These are phyloP conservation scores for Lumnitzera racemosa DNA, from an alignment of 345 rosid species.

Conservation along the genomic window DNA sequence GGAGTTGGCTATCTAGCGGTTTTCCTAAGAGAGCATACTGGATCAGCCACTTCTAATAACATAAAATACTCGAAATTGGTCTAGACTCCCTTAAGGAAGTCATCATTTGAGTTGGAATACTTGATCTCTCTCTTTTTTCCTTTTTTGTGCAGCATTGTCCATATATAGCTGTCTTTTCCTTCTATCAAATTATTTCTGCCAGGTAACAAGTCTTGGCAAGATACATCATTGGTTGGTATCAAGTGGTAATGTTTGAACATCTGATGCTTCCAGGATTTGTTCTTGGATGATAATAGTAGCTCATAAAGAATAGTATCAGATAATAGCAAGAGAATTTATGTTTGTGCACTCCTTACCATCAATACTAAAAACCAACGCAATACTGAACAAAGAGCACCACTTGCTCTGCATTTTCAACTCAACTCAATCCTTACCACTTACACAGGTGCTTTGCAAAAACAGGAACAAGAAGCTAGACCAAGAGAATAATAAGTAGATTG, in stretches of 20 bases:
- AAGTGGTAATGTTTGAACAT: conserved; percentile 64
- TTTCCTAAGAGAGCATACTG: conserved; percentile 79
- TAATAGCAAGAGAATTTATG: conserved; percentile 36
- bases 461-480: too few relatives aligned
- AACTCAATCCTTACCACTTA: too few relatives aligned
- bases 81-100: conserved; percentile 63
- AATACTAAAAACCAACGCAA: too few relatives aligned
- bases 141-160: conserved; percentile 59
- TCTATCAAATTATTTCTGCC: conserved; percentile 41
- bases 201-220: conserved; percentile 72
- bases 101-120: conserved; percentile 28
- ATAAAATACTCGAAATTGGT: conserved; percentile 81
- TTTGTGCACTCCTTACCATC: conserved; percentile 82
- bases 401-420: too few relatives aligned
- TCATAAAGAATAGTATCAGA: conserved; percentile 63
- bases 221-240: conserved; percentile 67
- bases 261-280: background rate
- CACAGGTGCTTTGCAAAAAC: too few relatives aligned
- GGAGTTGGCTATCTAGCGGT: conserved; percentile 63
- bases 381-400: too few relatives aligned
- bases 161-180: conserved; percentile 55
- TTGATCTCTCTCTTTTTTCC: conserved; percentile 21
- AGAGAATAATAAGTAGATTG: too few relatives aligned
- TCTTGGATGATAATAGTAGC: too few relatives aligned
- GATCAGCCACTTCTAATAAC: conserved; percentile 67